Percentiles rank a stretch among this genome's conserved stretches.
These are phyloP conservation scores for Xylaria cubensis DNA, from an alignment of 495 filamentous ascomycete genomes.

Conservation along the genomic window DNA sequence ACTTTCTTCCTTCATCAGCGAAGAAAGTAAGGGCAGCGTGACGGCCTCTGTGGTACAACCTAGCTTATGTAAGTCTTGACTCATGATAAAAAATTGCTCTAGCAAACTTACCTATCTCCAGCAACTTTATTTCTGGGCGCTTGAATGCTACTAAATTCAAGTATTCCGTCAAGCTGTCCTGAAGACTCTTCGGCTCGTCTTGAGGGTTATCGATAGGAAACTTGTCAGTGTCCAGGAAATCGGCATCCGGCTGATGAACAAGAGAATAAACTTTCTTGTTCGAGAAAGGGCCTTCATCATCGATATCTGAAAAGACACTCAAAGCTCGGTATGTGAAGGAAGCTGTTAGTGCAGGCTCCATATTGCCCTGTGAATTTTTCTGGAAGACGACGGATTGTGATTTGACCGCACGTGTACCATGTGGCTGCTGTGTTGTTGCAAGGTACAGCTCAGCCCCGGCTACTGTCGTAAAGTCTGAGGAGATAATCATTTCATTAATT, in stretches of 20 bases:
- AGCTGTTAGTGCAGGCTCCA: neutral
- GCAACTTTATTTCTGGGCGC: slow-evolving; percentile 42
- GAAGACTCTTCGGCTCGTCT: neutral
- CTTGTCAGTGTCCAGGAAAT: neutral
- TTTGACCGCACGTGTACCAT: slow-evolving; percentile 17
- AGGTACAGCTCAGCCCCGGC: slow-evolving; percentile 6
- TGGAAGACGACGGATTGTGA: slow-evolving; percentile 9
- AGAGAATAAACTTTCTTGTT: slow-evolving; percentile 10
- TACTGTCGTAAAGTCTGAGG: slow-evolving; percentile 2
- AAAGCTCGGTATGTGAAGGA: slow-evolving; percentile 17
- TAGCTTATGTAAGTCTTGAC: neutral
- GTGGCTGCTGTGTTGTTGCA: slow-evolving; percentile 16
- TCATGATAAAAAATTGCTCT: no score
- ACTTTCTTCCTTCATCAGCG: neutral
- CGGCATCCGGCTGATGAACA: slow-evolving; percentile 7
- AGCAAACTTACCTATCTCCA: slow-evolving; percentile 48
- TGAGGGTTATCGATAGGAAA: neutral
- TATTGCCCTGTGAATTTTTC: neutral
- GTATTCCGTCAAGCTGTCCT: slow-evolving; percentile 27
- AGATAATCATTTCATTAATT: slow-evolving; percentile 12
- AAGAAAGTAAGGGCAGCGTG: neutral
- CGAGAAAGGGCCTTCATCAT: slow-evolving; percentile 12
- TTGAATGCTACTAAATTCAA: slow-evolving; percentile 35
- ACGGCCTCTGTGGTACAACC: neutral
- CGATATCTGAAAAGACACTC: neutral